phyloP scores from a whole-genome alignment of 2,329 filamentous ascomycete genomes.

The Microdochium paspali region DNA sequence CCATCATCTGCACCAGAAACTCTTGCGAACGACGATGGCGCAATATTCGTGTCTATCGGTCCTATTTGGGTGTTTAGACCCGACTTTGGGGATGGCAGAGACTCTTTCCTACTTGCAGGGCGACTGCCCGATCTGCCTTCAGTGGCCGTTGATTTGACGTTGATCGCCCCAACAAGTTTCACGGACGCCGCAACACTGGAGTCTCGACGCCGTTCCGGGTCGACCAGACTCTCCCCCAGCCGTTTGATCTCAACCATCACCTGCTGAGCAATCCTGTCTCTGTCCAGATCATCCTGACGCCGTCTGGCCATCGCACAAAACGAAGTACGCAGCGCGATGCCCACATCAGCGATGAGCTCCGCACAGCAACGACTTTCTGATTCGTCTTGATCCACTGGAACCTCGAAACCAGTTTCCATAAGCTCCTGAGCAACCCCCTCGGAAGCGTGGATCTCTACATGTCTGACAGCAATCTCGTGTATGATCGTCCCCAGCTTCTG shows the following conservation, averaged over 20 bases:
- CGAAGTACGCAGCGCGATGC: constrained; percentile 32
- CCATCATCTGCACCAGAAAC: constrained; percentile 32
- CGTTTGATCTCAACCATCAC: constrained; percentile 27
- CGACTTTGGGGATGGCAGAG: constrained; percentile 9
- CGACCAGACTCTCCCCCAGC: background rate
- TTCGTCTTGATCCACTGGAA: constrained; percentile 16
- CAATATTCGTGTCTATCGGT: constrained; percentile 7
- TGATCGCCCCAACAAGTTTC: background rate
- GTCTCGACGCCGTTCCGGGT: background rate
- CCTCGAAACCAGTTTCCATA: constrained; percentile 15
- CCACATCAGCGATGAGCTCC: constrained; percentile 35
- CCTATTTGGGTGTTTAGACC: constrained; percentile 4
- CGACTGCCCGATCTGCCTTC: constrained; percentile 3
- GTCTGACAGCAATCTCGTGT: constrained; percentile 31
- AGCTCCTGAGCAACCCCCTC: constrained; percentile 22
- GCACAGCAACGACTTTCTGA: constrained; percentile 35
- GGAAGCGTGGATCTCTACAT: constrained; percentile 35
- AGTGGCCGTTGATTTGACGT: background rate
- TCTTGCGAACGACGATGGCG: constrained; percentile 10
- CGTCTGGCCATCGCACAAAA: constrained; percentile 41
- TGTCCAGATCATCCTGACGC: constrained; percentile 26
- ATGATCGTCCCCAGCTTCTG: constrained; percentile 29
- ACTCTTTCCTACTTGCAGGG: constrained; percentile 6
- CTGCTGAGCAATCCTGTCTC: constrained; percentile 34
- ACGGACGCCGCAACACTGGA: background rate